phyloP scores from a whole-genome alignment of 2,329 filamentous ascomycete genomes.

The Graphilbum ipis-grandicollis region DNA sequence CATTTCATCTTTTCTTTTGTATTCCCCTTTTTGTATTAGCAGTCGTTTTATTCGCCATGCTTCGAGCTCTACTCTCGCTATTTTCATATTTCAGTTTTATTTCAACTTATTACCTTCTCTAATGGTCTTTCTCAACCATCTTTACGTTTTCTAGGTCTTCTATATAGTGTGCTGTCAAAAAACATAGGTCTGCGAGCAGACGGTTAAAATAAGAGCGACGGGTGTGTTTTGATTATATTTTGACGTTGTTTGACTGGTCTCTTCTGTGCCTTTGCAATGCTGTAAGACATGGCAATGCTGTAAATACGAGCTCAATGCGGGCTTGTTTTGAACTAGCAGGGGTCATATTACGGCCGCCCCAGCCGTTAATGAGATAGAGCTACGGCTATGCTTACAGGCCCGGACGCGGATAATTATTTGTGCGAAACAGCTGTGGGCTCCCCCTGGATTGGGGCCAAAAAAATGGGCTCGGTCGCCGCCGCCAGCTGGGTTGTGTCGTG shows the following conservation, averaged over 20 bases:
- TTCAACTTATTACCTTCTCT: too few relatives aligned
- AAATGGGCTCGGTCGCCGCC: background rate
- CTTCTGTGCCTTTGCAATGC: constrained; percentile 1
- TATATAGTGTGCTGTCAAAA: background rate
- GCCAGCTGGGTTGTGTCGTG: constrained; percentile 4
- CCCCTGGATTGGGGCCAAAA: background rate
- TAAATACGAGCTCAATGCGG: too few relatives aligned
- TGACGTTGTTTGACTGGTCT: constrained; percentile 4
- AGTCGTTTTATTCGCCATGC: background rate
- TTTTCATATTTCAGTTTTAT: background rate
- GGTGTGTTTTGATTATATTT: constrained; percentile 1
- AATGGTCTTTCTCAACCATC: too few relatives aligned
- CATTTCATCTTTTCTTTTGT: background rate
- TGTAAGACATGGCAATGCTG: too few relatives aligned
- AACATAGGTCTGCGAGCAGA: background rate
- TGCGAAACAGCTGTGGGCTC: background rate
- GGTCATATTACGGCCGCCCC: too few relatives aligned
- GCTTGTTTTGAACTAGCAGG: too few relatives aligned
- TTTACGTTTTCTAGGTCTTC: background rate
- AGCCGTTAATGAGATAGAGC: too few relatives aligned
- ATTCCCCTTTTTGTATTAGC: background rate
- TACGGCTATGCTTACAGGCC: too few relatives aligned
- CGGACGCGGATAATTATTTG: background rate
- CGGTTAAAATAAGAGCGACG: background rate
- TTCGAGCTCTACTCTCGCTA: background rate